Evolutionary conservation across 2,329 filamentous ascomycete species (phyloP).

Genomic region (Plectosphaerella plurivora): DNA sequence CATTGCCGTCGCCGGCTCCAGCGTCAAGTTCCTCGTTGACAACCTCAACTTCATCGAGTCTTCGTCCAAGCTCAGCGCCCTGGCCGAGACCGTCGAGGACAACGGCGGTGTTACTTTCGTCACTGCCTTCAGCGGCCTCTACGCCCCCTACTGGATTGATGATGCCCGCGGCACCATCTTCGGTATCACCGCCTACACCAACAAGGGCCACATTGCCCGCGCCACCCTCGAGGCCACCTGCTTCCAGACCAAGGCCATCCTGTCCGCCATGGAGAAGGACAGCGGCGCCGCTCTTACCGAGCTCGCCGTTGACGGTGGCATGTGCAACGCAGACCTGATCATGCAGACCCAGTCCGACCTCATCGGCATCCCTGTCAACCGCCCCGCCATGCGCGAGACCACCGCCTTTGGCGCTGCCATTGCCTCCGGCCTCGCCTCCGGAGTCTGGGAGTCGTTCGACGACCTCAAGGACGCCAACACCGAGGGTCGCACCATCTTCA

Average conservation of each 20-base stretch:
- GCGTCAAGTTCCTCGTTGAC: constrained; percentile 63
- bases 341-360: constrained; percentile 83
- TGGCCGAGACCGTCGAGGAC: constrained; percentile 51
- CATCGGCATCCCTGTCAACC: constrained; percentile 72
- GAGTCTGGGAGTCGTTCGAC: constrained; percentile 68
- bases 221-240: constrained; percentile 78
- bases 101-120: constrained; percentile 75
- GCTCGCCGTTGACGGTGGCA: constrained; percentile 79
- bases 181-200: constrained; percentile 72
- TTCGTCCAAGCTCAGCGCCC: constrained; percentile 37
- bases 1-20: constrained; percentile 72
- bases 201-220: constrained; percentile 72
- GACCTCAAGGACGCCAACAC: constrained; percentile 70
- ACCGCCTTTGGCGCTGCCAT: constrained; percentile 79
- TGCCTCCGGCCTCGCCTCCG: constrained; percentile 73
- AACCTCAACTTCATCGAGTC: constrained; percentile 52
- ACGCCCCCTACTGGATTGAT: constrained; percentile 83
- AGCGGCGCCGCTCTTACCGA: constrained; percentile 67
- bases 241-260: constrained; percentile 78
- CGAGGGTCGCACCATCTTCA: constrained; percentile 64
- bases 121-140: constrained; percentile 76
- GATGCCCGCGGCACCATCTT: constrained; percentile 77
- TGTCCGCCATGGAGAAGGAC: constrained; percentile 77
- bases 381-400: constrained; percentile 78
- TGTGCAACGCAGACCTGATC: constrained; percentile 75